Conservation (phyloP, 192 early-diverging fungal genomes). For the Podila epicladia region DNA sequence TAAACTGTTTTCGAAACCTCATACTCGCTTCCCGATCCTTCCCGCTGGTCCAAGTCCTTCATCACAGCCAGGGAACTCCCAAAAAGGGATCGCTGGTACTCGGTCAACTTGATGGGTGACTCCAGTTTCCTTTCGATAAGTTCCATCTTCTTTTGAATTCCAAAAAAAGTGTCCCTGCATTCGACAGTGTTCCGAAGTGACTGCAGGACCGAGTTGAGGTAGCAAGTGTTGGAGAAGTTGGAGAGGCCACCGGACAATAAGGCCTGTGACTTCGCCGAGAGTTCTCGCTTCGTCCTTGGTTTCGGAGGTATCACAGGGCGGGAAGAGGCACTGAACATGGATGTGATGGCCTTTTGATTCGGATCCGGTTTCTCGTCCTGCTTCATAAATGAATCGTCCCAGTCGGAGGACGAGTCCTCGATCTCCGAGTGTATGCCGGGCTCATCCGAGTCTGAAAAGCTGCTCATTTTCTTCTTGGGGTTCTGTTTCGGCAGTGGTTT, state of each 20-base stretch:
- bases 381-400: conserved; percentile 18
- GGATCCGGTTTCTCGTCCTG: conserved; percentile 31
- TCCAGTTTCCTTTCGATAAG: neutral
- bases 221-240: conserved; percentile 39
- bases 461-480: neutral
- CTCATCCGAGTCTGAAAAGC: conserved; percentile 21
- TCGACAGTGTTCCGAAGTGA: conserved; percentile 19
- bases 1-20: conserved; percentile 3
- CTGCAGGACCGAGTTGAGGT: conserved; percentile 43
- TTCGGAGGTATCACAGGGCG: conserved; percentile 6
- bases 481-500: conserved; percentile 2
- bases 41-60: conserved; percentile 1
- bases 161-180: conserved; percentile 11
- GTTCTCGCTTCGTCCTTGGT: neutral
- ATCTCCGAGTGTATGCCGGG: conserved; percentile 1
- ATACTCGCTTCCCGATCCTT: neutral
- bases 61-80: conserved; percentile 5
- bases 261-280: conserved; percentile 7
- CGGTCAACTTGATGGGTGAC: neutral
- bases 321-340: conserved; percentile 24
- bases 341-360: conserved; percentile 33
- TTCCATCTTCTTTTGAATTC: conserved; percentile 17
- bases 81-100: conserved; percentile 27
- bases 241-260: conserved; percentile 40
- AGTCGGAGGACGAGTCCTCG: conserved; percentile 3